Evolutionary conservation across 441 rosid genomes (phyloP).

Genomic region (Erodium trifolium): DNA sequence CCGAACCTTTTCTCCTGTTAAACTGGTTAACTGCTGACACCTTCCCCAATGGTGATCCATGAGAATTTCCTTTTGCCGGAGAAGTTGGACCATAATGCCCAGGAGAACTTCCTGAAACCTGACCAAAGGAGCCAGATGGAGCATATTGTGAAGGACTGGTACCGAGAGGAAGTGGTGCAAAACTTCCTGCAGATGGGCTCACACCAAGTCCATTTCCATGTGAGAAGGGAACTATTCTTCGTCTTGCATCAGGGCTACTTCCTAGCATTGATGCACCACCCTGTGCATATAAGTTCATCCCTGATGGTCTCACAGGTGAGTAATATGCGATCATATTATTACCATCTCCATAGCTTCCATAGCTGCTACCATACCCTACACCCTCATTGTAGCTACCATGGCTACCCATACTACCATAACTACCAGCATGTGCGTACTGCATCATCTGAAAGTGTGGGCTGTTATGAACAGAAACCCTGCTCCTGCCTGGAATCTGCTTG

Average conservation of each 20-base stretch:
- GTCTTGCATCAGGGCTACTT: slow-evolving; percentile 90
- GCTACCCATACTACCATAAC: slow-evolving; percentile 95
- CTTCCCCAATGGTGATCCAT: slow-evolving; percentile 95
- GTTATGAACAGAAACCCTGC: slow-evolving; percentile 55
- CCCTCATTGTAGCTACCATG: slow-evolving; percentile 94
- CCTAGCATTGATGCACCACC: slow-evolving; percentile 69
- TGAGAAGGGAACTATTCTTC: slow-evolving; percentile 60
- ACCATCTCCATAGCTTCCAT: slow-evolving; percentile 88
- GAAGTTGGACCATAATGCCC: slow-evolving; percentile 97
- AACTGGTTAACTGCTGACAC: slow-evolving; percentile 70
- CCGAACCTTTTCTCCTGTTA: slow-evolving; percentile 77
- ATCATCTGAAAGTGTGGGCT: slow-evolving; percentile 76
- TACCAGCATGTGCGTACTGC: slow-evolving; percentile 67
- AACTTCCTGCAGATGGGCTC: slow-evolving; percentile 91
- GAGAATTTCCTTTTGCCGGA: slow-evolving; percentile 80
- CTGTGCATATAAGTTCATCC: slow-evolving; percentile 67
- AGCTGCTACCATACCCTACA: slow-evolving; percentile 70
- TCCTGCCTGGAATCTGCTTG: slow-evolving; percentile 66
- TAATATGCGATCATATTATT: slow-evolving; percentile 71
- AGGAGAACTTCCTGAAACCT: slow-evolving; percentile 71
- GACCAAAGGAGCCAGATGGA: slow-evolving; percentile 70
- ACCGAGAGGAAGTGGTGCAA: slow-evolving; percentile 89
- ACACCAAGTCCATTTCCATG: slow-evolving; percentile 83
- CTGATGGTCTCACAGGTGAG: slow-evolving; percentile 89
- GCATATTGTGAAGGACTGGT: slow-evolving; percentile 97